Evolutionary conservation across 23 red algal genomes (phyloP).

Genomic region (Gracilaria gracilis): DNA sequence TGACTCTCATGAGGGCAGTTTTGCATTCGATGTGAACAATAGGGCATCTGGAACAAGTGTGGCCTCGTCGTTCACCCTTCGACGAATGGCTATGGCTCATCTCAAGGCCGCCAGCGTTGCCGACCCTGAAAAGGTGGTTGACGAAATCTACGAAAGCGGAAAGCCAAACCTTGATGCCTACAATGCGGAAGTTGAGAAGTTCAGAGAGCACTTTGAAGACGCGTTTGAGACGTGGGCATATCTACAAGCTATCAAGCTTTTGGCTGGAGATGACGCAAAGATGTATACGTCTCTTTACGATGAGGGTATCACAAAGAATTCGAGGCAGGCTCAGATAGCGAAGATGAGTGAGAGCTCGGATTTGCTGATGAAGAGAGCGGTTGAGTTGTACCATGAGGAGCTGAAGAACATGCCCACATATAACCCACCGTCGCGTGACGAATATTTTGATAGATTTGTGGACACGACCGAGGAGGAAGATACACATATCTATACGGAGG

Average conservation of each 20-base stretch:
- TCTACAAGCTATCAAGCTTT: neutral
- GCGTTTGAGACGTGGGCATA: conserved; percentile 50
- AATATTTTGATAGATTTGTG: conserved; percentile 55
- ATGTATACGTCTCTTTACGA: conserved; percentile 28
- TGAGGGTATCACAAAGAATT: neutral
- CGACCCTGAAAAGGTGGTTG: neutral
- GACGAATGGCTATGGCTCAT: conserved; percentile 61
- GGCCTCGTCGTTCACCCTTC: conserved; percentile 29
- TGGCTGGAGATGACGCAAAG: neutral
- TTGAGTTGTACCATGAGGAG: neutral
- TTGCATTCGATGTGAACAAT: conserved; percentile 69
- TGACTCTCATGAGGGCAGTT: neutral
- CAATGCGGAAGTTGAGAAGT: conserved; percentile 6
- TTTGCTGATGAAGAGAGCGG: conserved; percentile 4
- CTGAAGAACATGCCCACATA: neutral
- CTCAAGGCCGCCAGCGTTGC: conserved; percentile 37
- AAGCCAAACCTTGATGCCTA: conserved; percentile 4
- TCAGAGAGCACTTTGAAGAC: conserved; percentile 26
- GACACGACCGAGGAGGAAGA: conserved; percentile 33
- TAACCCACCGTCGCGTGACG: conserved; percentile 11
- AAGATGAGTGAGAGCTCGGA: conserved; percentile 24
- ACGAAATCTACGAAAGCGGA: conserved; percentile 48
- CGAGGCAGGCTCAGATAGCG: neutral
- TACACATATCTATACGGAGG: conserved; percentile 13
- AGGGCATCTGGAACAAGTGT: conserved; percentile 30